phyloP scores from a whole-genome alignment of 805 yeast genomes.

The Kazachstania taianensis region DNA sequence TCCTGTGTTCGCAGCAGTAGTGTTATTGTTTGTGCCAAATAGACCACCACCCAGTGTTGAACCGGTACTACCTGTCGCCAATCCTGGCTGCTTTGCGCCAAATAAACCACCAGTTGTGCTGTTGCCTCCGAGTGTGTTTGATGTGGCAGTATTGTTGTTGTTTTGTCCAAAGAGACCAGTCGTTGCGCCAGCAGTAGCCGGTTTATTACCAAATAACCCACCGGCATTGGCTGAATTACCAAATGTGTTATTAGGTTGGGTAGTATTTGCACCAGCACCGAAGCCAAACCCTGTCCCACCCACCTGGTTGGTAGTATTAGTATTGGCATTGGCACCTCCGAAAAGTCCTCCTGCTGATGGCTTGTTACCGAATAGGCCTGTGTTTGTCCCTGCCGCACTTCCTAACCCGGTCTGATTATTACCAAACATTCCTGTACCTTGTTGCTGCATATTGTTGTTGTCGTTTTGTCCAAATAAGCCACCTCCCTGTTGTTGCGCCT shows the following conservation, averaged over 20 bases:
- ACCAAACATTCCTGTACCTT: constrained; percentile 18
- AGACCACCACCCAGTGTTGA: constrained; percentile 29
- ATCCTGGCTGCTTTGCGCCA: constrained; percentile 6
- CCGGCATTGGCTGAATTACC: constrained; percentile 14
- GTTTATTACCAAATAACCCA: constrained; percentile 9
- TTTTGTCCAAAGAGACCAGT: constrained; percentile 17
- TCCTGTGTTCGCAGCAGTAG: constrained; percentile 6
- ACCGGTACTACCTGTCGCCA: constrained; percentile 5
- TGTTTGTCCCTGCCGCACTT: constrained; percentile 6
- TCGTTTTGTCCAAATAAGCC: constrained; percentile 29
- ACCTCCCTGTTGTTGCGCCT: constrained; percentile 14
- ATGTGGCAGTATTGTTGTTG: not conserved
- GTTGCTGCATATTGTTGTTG: constrained; percentile 14
- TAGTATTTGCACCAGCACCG: constrained; percentile 6
- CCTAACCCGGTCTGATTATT: constrained; percentile 6
- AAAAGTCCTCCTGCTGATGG: constrained; percentile 17
- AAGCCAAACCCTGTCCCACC: too few relatives aligned
- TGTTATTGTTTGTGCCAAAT: constrained; percentile 31
- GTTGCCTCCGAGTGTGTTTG: not conserved
- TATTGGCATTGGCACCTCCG: constrained; percentile 12
- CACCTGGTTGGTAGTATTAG: constrained; percentile 17
- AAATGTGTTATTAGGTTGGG: constrained; percentile 19
- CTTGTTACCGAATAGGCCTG: constrained; percentile 15
- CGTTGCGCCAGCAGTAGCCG: constrained; percentile 1
- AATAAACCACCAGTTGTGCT: constrained; percentile 13